Percentiles rank a stretch among this genome's conserved stretches.
Evolutionary conservation across 2,329 filamentous ascomycete genomes (phyloP).

Genomic region (Trichothecium roseum): DNA sequence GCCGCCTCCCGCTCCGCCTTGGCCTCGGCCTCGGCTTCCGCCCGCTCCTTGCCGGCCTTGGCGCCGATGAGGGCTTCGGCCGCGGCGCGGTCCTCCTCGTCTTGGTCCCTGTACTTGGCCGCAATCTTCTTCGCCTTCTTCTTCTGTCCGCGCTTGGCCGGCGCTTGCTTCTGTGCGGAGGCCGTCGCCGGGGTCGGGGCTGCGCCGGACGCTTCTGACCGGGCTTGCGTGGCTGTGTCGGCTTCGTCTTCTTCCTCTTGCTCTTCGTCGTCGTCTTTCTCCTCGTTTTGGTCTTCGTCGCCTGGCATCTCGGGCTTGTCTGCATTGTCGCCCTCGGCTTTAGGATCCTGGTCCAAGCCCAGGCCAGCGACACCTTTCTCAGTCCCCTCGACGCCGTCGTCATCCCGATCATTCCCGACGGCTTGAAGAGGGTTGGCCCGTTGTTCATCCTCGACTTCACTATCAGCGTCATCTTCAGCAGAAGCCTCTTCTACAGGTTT

Average conservation of each 20-base stretch:
- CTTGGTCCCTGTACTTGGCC: slow-evolving; percentile 84
- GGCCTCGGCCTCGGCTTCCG: slow-evolving; percentile 56
- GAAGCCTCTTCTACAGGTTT: slow-evolving; percentile 10
- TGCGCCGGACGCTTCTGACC: slow-evolving; percentile 10
- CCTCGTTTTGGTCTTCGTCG: slow-evolving; percentile 12
- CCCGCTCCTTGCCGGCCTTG: slow-evolving; percentile 53
- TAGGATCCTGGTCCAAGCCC: slow-evolving; percentile 11
- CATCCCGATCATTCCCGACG: slow-evolving; percentile 8
- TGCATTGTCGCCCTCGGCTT: background rate
- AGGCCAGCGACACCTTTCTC: slow-evolving; percentile 14
- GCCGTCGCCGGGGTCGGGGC: slow-evolving; percentile 6
- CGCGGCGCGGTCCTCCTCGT: slow-evolving; percentile 80
- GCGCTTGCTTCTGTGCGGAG: slow-evolving; percentile 26
- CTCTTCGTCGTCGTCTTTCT: slow-evolving; percentile 14
- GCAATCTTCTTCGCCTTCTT: slow-evolving; percentile 81
- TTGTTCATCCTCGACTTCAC: slow-evolving; percentile 13
- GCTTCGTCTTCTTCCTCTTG: slow-evolving; percentile 10
- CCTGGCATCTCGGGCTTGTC: background rate
- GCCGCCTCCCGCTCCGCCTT: slow-evolving; percentile 61
- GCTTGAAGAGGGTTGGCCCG: slow-evolving; percentile 28
- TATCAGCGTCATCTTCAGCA: slow-evolving; percentile 14
- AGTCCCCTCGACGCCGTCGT: slow-evolving; percentile 14
- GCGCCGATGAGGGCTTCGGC: slow-evolving; percentile 84
- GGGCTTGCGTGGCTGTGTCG: slow-evolving; percentile 6
- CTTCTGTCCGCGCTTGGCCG: slow-evolving; percentile 61